Evolutionary conservation across 2,329 filamentous ascomycete genomes (phyloP), one percentile per base, ranked within the genome.

Genomic region (Drechslerella coelobrocha): DNA sequence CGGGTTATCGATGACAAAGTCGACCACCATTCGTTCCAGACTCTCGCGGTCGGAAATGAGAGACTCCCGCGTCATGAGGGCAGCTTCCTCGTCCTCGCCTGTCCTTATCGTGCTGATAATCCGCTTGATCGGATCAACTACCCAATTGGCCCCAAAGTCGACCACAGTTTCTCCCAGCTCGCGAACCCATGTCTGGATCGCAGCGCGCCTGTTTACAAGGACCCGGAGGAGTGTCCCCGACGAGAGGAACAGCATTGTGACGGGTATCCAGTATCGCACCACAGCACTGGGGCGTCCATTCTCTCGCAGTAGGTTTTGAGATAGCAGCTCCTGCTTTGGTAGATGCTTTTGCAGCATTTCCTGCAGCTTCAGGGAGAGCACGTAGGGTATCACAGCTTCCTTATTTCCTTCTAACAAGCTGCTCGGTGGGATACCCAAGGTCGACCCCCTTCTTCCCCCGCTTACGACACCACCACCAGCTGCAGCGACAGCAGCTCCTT

Each of bases 131-230:
- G 94, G 94, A 73, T 96, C 89, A 9, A 99, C 82, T 2, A 99
- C 89, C 94, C 94, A 99, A 78, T 99, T 99, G 69, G 88, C 83
- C 90, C 92, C 97, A 78, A 99, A 99, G 78, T 96, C 93, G 59
- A 90, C 84, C 0, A 88, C 81, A 0, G 94, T 99, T 1, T 82
- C 81, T 6, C 91, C 93, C 24, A 96, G 80, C 73, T 94, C 89
- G 34, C 84, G 82, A 47, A 96, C 82, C 92, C 92, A 97, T 50
- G 86, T 83, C 24, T 90, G 74, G 19, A 99, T 88, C 74, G 93
- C 90, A 19, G 89, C 88, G 75, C 86, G 86, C 55, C 88, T 85
- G 76, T 88, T 90, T 69, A 89, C 83, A 27, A 95, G 79, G 37
- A 97, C 85, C 21, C 88, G 88, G 14, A 97, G 81, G n/a, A 96